Conservation (phyloP, 2,329 filamentous ascomycete species). For the Fusarium ramigenum region DNA sequence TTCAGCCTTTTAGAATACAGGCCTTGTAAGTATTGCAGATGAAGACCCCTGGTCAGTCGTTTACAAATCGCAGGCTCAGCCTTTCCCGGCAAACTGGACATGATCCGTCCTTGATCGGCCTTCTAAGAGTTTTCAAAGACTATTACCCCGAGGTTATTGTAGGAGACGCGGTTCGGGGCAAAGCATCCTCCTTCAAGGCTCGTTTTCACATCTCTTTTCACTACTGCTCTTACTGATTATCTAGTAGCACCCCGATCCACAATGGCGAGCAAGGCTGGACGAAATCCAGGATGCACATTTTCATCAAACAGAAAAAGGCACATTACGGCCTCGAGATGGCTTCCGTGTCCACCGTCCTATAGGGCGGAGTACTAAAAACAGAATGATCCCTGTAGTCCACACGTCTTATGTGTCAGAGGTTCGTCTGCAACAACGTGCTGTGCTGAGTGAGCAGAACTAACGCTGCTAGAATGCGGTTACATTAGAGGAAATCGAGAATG, state of each 20-base stretch:
- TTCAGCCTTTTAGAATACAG: constrained; percentile 85
- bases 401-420: constrained; percentile 78
- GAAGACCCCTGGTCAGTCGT: background rate
- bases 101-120: constrained; percentile 77
- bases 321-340: constrained; percentile 52
- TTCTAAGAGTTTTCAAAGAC: constrained; percentile 86
- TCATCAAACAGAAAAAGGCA: constrained; percentile 55
- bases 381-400: constrained; percentile 73
- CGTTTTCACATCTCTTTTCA: background rate
- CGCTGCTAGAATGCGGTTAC: constrained; percentile 65
- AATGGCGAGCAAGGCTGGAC: constrained; percentile 76
- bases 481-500: constrained; percentile 81
- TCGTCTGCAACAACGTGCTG: constrained; percentile 26
- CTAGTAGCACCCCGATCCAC: constrained; percentile 73
- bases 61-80: constrained; percentile 56
- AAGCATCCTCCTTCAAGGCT: constrained; percentile 70
- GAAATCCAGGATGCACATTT: constrained; percentile 70
- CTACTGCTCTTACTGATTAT: background rate
- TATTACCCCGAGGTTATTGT: constrained; percentile 91
- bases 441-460: constrained; percentile 18
- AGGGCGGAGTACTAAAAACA: constrained; percentile 41
- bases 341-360: constrained; percentile 70
- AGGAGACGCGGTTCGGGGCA: constrained; percentile 70
- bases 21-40: constrained; percentile 62
- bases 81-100: constrained; percentile 71